These are phyloP conservation scores for Raddia distichophylla DNA, from an alignment of 176 grass and related monocot genomes.

Conservation along the genomic window DNA sequence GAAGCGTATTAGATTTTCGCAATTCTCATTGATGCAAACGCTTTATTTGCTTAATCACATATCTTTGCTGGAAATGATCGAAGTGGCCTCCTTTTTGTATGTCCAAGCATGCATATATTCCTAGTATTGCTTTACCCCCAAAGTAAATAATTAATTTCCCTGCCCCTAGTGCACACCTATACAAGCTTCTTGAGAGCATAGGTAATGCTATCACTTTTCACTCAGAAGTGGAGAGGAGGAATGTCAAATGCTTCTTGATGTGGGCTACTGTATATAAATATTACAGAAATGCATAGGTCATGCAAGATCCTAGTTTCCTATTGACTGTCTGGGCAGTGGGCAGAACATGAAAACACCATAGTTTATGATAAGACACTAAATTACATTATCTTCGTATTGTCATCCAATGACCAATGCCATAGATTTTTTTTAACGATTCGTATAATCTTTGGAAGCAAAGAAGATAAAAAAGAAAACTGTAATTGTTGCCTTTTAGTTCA, in stretches of 20 bases:
- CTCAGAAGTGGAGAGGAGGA: conserved; percentile 44
- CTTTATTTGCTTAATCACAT: conserved; percentile 44
- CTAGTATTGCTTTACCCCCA: conserved; percentile 71
- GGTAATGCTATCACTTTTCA: conserved; percentile 35
- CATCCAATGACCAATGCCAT: background rate
- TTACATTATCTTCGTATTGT: conserved; percentile 26
- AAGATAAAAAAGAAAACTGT: conserved; percentile 26
- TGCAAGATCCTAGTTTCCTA: conserved; percentile 26
- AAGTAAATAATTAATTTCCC: conserved; percentile 41
- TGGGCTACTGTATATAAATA: conserved; percentile 27
- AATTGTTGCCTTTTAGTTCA: background rate
- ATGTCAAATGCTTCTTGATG: conserved; percentile 57
- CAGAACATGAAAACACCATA: conserved; percentile 26
- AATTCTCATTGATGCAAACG: conserved; percentile 10
- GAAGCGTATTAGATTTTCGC: conserved; percentile 19
- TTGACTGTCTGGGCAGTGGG: conserved; percentile 14
- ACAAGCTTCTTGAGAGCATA: conserved; percentile 32
- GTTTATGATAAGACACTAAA: conserved; percentile 28
- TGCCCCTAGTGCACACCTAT: conserved; percentile 46
- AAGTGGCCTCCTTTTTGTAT: conserved; percentile 46
- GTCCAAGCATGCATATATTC: conserved; percentile 71
- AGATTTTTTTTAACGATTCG: background rate
- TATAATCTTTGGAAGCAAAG: conserved; percentile 20
- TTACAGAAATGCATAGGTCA: conserved; percentile 22
- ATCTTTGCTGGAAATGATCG: conserved; percentile 53